Evolutionary conservation across 306 rosid species (phyloP), one percentile per base, ranked within the genome.

Genomic region (Lathyrus oleraceus): DNA sequence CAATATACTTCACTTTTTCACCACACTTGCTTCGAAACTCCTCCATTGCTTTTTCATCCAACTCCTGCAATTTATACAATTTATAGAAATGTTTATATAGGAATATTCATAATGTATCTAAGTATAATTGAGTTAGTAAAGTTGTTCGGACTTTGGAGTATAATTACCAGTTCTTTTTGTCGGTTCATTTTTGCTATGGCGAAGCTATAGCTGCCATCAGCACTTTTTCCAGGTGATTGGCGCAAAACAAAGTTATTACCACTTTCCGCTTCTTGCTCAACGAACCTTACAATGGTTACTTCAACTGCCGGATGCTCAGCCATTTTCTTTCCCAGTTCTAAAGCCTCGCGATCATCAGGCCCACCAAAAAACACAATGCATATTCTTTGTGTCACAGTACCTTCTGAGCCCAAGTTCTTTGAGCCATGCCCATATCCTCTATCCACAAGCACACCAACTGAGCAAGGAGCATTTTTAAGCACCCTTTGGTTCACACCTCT

Each of bases 281-380:
- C 35, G 10, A 90, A 87, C 78, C 87, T 84, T 8, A 76, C 69
- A 52, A 85, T 70, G 0, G 80, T 49, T 2, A 87, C 83, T 19
- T 52, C 74, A 43, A 87, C 81, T 0, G 82, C 69, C 0, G 96
- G 96, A 67, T 92, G 96, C 11, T 92, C 85, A 1, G 69, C 80
- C 89, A 92, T 89, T 69, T 84, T 79, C 0, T 87, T 83, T 0
- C 88, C 91, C 42, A 93, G 57, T 56, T 84, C 84, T 53, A 88
- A 51, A 10, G 89, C 94, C 79, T 90, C 94, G 0, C 94, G 85
- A 36, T 90, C 97, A 70, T 93, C 97, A 0, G 96, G 97, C 61
- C 98, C 98, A 32, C 98, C 94, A 1, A 93, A 93, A 60, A 85
- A 90, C 16, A 88, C 5, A 0, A 93, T n/a, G 21, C 93, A 85